A percentile compares a stretch with the other conserved stretches of the same genome.
These are phyloP conservation scores for Amaranthus tricolor DNA, from an alignment of 179 eudicot species.

Conservation along the genomic window DNA sequence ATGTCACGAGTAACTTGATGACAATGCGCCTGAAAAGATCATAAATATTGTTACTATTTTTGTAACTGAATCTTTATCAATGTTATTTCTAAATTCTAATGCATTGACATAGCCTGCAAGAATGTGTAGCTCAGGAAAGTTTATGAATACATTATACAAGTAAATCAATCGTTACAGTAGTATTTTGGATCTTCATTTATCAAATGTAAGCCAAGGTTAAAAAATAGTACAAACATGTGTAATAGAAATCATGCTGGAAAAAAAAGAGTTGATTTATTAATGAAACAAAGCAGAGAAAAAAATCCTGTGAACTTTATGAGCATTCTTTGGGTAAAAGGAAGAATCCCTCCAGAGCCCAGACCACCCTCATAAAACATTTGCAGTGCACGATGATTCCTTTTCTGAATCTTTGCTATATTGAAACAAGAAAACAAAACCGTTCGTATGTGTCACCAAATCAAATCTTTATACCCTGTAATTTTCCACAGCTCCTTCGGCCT, in stretches of 20 bases:
- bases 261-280: too few relatives aligned
- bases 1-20: slow-evolving; percentile 92
- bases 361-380: too few relatives aligned
- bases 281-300: too few relatives aligned
- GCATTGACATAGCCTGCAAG: neutral
- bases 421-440: neutral
- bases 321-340: too few relatives aligned
- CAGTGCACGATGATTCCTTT: neutral
- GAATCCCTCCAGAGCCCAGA: too few relatives aligned
- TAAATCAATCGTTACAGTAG: too few relatives aligned
- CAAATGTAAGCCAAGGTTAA: too few relatives aligned
- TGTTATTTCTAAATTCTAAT: neutral
- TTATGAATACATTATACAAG: too few relatives aligned
- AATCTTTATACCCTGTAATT: neutral
- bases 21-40: slow-evolving; percentile 85
- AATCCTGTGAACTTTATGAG: too few relatives aligned
- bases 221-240: too few relatives aligned
- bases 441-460: neutral
- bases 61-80: neutral
- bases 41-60: slow-evolving; percentile 12
- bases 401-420: neutral
- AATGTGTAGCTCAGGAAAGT: neutral
- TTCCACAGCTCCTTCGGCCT: neutral
- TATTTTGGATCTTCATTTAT: too few relatives aligned
- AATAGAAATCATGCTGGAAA: too few relatives aligned